Conservation (phyloP, 257 asterid species). For the Vinca minor region DNA sequence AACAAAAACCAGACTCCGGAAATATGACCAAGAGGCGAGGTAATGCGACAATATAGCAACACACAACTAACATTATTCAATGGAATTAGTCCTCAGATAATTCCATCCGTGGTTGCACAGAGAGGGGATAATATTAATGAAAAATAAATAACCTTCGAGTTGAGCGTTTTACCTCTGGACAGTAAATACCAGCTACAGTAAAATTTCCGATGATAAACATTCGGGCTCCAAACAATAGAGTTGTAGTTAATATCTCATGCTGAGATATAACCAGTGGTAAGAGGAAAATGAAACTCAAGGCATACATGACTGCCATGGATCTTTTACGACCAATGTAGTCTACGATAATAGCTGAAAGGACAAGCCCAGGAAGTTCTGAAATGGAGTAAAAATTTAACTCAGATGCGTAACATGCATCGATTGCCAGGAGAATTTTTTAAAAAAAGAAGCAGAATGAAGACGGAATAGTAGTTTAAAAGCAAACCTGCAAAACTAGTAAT, state of each 20-base stretch:
- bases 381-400: slow-evolving; percentile 8
- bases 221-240: slow-evolving; percentile 60
- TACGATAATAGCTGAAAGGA: slow-evolving; percentile 49
- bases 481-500: slow-evolving; percentile 70
- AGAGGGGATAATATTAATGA: not conserved
- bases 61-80: not conserved
- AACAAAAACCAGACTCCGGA: not conserved
- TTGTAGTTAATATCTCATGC: slow-evolving; percentile 39
- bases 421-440: not conserved
- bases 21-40: not conserved
- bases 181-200: slow-evolving; percentile 40
- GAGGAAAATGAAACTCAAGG: slow-evolving; percentile 33
- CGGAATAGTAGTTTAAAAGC: slow-evolving; percentile 1
- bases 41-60: not conserved
- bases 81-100: not conserved
- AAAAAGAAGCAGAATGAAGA: not conserved
- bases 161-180: slow-evolving; percentile 54
- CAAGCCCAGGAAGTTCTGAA: slow-evolving; percentile 76
- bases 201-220: slow-evolving; percentile 52
- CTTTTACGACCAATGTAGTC: slow-evolving; percentile 63
- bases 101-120: not conserved
- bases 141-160: not conserved
- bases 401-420: not conserved
- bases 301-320: slow-evolving; percentile 49
- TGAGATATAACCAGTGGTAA: slow-evolving; percentile 45